Base-by-base conservation (phyloP, 164 flowering plant species). In the Santalum album region DNA sequence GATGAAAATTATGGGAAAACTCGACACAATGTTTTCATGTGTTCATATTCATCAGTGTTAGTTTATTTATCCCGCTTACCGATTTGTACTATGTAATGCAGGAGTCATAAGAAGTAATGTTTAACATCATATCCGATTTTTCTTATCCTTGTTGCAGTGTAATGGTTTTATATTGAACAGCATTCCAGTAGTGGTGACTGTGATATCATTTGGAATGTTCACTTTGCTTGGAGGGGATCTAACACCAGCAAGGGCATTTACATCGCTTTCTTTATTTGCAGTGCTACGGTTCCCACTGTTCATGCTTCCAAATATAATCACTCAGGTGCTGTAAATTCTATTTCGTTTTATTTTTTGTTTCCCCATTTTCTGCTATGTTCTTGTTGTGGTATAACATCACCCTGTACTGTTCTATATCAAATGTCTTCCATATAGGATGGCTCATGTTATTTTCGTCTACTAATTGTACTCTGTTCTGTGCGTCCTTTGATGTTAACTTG, bases 191-290 rank as follows among this genome's bases (percentile, higher is more conserved):
- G 54, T 90, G 63, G 99, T 94, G 66, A 94, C 94, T 56, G 97
- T 94, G 72, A 58, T 81, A 69, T 87, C 99, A 48, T 94, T 94
- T 81, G 99, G 95, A 46, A n/a, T 86, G 75, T 94, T 75, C 80
- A 82, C 95, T 38, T 69, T 94, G 70, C 84, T 94, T 62, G 99
- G 99, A 34, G 99, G 99, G 63, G 75, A 83, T 64, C 73, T 94
- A 69, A 94, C 99, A 60, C 97, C 99, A 65, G 86, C 99, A 27
- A 87, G 86, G 72, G 99, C 99, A 43, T 94, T 94, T 61, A 87
- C 97, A 40, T 82, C 99, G 22, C 84, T 94, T 60, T 90, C 99
- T 24, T 75, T 94, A 57, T 94, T 89, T 74, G 88, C 97, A 0
- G 97, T 94, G 51, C 72, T 94, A 44, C 86, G 95, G 12, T 85